Percentiles rank a stretch among this genome's conserved stretches.
phyloP scores from a whole-genome alignment of 2,329 filamentous ascomycete species.

The Aspergillus aculeatus region DNA sequence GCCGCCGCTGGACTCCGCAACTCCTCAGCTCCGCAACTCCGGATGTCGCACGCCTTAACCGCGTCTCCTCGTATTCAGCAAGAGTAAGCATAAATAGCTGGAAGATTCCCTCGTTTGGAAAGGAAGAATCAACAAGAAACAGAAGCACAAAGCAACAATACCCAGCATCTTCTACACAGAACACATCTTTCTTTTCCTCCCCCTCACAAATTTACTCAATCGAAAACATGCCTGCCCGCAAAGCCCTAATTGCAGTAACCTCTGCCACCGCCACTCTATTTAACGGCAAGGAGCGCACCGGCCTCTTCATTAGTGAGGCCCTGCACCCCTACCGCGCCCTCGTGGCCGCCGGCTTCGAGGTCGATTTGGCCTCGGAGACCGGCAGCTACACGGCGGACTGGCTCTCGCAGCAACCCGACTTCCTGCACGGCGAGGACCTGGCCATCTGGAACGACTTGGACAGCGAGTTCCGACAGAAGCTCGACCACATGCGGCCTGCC shows the following conservation, averaged over 20 bases:
- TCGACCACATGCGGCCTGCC: conserved; percentile 4
- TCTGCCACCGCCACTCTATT: conserved; percentile 7
- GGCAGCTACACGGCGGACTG: conserved; percentile 47
- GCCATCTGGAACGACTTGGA: conserved; percentile 41
- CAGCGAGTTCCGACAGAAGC: conserved; percentile 40
- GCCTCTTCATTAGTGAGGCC: conserved; percentile 12
- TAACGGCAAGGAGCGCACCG: conserved; percentile 8
- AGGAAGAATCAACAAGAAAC: no score
- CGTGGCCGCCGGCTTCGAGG: conserved; percentile 36
- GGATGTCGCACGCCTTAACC: no score
- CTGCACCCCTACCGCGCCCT: conserved; percentile 7
- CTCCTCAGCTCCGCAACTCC: no score
- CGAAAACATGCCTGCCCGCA: conserved; percentile 8
- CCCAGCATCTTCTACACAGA: fast-evolving
- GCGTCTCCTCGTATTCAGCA: no score
- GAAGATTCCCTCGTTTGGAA: no score
- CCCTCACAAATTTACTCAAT: neutral
- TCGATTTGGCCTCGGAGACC: conserved; percentile 49
- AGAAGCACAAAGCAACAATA: no score
- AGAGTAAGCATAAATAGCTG: no score
- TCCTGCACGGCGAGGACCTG: conserved; percentile 42
- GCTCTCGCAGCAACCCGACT: conserved; percentile 46
- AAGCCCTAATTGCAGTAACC: conserved; percentile 9
- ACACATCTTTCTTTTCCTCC: no score
- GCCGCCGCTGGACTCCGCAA: no score